Conservation (phyloP, 495 filamentous ascomycete genomes). For the Aspergillus affinis region DNA sequence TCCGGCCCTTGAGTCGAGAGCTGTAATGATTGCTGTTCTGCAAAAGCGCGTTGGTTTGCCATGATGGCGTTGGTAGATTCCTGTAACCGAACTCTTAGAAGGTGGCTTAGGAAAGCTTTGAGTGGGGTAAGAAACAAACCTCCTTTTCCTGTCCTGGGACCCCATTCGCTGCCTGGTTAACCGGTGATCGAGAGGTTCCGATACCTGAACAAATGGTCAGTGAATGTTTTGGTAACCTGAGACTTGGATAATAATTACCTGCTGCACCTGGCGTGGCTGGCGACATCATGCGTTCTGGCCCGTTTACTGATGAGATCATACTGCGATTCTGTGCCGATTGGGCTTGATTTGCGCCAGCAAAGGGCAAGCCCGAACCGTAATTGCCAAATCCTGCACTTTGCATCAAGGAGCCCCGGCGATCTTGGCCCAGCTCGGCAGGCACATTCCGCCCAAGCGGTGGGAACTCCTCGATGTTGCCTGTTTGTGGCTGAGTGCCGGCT, state of each 20-base stretch:
- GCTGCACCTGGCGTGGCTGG: constrained; percentile 22
- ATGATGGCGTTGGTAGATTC: constrained; percentile 36
- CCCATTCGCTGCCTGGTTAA: constrained; percentile 41
- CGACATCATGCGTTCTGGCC: constrained; percentile 38
- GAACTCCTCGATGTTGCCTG: constrained; percentile 76
- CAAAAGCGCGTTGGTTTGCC: constrained; percentile 35
- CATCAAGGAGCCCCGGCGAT: constrained; percentile 62
- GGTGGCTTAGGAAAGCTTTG: background rate
- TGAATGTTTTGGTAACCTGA: constrained; percentile 1
- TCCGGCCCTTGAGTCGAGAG: constrained; percentile 43
- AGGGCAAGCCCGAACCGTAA: constrained; percentile 48
- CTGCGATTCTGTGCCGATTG: constrained; percentile 31
- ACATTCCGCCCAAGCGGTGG: constrained; percentile 74
- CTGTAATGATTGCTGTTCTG: constrained; percentile 37
- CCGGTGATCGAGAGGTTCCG: constrained; percentile 43
- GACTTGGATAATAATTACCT: constrained; percentile 12
- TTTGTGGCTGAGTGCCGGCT: constrained; percentile 59
- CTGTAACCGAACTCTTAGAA: constrained; percentile 16
- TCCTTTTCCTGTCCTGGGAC: constrained; percentile 46
- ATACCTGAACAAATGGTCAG: constrained; percentile 33
- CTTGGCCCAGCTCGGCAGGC: constrained; percentile 69
- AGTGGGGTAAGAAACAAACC: constrained; percentile 22
- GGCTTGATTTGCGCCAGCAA: constrained; percentile 32
- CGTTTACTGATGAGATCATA: constrained; percentile 30
- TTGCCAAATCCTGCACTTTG: constrained; percentile 64